A percentile compares a stretch with the other conserved stretches of the same genome.
These are phyloP conservation scores for Fonsecaea pedrosoi DNA, from an alignment of 2,329 filamentous ascomycete genomes.

Conservation along the genomic window DNA sequence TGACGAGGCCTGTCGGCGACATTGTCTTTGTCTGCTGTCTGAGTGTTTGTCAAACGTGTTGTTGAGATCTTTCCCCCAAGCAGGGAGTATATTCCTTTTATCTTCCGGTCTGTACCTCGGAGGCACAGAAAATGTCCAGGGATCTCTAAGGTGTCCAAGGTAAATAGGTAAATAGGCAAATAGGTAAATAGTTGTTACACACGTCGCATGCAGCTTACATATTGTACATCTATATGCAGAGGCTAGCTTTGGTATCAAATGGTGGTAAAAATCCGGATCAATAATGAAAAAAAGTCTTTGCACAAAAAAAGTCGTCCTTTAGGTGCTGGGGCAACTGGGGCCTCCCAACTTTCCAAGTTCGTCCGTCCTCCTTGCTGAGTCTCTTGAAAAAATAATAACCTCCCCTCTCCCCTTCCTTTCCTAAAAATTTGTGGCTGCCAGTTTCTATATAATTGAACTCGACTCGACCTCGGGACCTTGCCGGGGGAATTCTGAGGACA, in stretches of 20 bases:
- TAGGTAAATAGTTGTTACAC: not conserved
- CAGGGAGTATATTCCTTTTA: too few species aligned
- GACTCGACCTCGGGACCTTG: constrained; percentile 6
- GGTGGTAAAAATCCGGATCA: constrained; percentile 5
- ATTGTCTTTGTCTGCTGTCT: too few species aligned
- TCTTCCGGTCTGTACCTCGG: too few species aligned
- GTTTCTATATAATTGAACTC: not conserved
- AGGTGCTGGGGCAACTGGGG: too few species aligned
- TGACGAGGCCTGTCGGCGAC: too few species aligned
- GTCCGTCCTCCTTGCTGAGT: too few species aligned
- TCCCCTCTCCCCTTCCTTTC: not conserved
- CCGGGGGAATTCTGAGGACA: constrained; percentile 2
- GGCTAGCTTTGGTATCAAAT: constrained; percentile 21
- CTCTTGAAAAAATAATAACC: not conserved
- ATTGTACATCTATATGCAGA: not conserved
- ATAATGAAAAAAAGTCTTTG: constrained; percentile 7
- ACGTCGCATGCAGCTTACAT: not conserved
- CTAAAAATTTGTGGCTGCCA: not conserved
- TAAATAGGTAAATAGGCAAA: too few species aligned
- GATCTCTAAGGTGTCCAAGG: too few species aligned
- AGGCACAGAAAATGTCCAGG: too few species aligned
- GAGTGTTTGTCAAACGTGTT: too few species aligned
- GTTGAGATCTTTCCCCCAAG: too few species aligned
- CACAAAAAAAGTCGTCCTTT: constrained; percentile 7
- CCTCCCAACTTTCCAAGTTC: not conserved